Evolutionary conservation across 2,329 filamentous ascomycete species (phyloP), one percentile per base, ranked within the genome.

Genomic region (Delphinella strobiligena): DNA sequence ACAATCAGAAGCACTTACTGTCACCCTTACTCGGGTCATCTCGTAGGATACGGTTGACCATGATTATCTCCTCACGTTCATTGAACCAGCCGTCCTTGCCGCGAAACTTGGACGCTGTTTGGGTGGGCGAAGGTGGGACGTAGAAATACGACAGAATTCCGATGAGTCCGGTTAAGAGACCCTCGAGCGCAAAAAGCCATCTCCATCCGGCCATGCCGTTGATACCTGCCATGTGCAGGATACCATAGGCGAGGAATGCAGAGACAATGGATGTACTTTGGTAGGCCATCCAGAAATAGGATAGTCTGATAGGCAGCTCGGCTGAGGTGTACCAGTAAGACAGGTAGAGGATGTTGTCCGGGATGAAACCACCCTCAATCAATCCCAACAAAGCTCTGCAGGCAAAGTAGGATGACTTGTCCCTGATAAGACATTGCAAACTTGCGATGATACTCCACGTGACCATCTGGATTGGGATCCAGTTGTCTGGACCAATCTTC

Each of bases 291-390:
- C 81, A 87, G 61, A 86, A 86, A 51, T 68, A 74, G 48, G 74
- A 74, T 14, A 87, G 61, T 1, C 82, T 71, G 9, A 72, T 69
- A 0, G 81, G 79, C 0, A 88, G 63, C 54, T 87, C 82, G 38
- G 68, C 68, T 1, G 74, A 74, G 34, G 75, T 86, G 61, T 86
- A 88, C 59, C 80, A 88, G 56, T 87, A 87, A 3, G 74, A 78
- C 4, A 85, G 64, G 57, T 80, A 86, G 0, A 82, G 61, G 11
- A 82, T 71, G 16, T 74, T 74, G 43, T 77, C 74, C 0, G 75
- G 74, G 36, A 80, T 78, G 46, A 80, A 80, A 0, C 63, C 64
- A 36, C 58, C 66, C 46, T 64, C 64, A 19, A 68, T 59, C 12
- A 66, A 46, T 1, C 66, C 64, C 0, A 69, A 50, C 0, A 69